These are phyloP conservation scores for Fonsecaea pedrosoi DNA, from an alignment of 2,329 filamentous ascomycete genomes.

Conservation along the genomic window DNA sequence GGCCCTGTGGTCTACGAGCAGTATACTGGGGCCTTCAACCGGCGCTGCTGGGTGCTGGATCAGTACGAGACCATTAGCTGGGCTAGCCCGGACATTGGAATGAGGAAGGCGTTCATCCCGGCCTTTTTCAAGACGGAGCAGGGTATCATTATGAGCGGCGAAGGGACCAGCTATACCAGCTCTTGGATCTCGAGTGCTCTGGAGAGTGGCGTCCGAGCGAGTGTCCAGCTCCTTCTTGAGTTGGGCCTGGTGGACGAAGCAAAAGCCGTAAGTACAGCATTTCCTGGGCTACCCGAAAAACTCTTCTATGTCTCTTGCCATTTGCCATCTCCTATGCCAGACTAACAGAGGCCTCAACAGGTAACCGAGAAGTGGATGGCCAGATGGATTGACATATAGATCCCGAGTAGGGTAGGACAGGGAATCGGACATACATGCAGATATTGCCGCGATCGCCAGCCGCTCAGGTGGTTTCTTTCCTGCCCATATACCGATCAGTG, in stretches of 20 bases:
- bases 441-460: too few species aligned
- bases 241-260: slow-evolving; percentile 72
- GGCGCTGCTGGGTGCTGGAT: slow-evolving; percentile 71
- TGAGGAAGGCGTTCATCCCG: slow-evolving; percentile 73
- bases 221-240: slow-evolving; percentile 45
- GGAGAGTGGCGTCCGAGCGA: slow-evolving; percentile 43
- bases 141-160: slow-evolving; percentile 72
- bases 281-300: too few species aligned
- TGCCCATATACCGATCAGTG: too few species aligned
- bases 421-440: too few species aligned
- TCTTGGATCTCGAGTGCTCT: slow-evolving; percentile 68
- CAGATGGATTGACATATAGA: slow-evolving; percentile 32
- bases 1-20: slow-evolving; percentile 65
- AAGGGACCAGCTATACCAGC: slow-evolving; percentile 75
- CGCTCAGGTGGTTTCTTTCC: too few species aligned
- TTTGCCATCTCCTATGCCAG: not conserved
- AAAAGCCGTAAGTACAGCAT: not conserved
- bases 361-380: slow-evolving; percentile 54
- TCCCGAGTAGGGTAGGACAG: too few species aligned
- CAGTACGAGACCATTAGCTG: slow-evolving; percentile 68
- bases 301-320: not conserved
- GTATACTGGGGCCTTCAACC: slow-evolving; percentile 69
- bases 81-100: slow-evolving; percentile 65
- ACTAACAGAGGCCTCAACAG: slow-evolving; percentile 54
- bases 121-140: slow-evolving; percentile 75